Conservation (phyloP, 805 yeast species). For the Blastobotrys muscicola region DNA sequence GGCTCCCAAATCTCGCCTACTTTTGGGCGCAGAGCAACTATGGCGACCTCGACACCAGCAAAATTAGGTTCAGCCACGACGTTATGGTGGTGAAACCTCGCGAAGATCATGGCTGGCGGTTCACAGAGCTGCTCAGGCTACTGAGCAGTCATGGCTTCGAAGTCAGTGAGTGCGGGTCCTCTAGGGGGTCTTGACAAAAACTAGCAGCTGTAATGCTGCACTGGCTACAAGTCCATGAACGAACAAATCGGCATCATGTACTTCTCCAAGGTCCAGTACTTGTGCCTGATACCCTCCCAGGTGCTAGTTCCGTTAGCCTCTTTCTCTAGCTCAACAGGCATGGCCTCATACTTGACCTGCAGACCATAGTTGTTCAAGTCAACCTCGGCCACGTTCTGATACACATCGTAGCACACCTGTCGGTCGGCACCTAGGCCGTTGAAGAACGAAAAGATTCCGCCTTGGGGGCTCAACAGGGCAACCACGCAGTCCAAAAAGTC, state of each 20-base stretch:
- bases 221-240: slow-evolving; percentile 6
- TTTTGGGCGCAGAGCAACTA: no score
- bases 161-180: background rate
- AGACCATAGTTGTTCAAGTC: slow-evolving; percentile 78
- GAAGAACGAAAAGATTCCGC: slow-evolving; percentile 72
- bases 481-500: slow-evolving; percentile 74
- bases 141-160: no score
- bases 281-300: slow-evolving; percentile 27
- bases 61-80: no score
- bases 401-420: slow-evolving; percentile 70
- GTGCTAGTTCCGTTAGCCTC: slow-evolving; percentile 26
- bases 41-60: no score
- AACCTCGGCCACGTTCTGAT: slow-evolving; percentile 67
- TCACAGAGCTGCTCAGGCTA: no score
- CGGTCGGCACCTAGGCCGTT: slow-evolving; percentile 85
- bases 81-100: no score
- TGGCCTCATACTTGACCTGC: slow-evolving; percentile 40
- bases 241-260: slow-evolving; percentile 24
- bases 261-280: slow-evolving; percentile 26
- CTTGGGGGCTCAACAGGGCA: slow-evolving; percentile 73
- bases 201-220: background rate
- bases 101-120: no score
- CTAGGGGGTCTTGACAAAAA: background rate
- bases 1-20: no score
- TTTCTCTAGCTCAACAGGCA: slow-evolving; percentile 27